phyloP scores from a whole-genome alignment of 805 yeast species.

The Candida caryicola region DNA sequence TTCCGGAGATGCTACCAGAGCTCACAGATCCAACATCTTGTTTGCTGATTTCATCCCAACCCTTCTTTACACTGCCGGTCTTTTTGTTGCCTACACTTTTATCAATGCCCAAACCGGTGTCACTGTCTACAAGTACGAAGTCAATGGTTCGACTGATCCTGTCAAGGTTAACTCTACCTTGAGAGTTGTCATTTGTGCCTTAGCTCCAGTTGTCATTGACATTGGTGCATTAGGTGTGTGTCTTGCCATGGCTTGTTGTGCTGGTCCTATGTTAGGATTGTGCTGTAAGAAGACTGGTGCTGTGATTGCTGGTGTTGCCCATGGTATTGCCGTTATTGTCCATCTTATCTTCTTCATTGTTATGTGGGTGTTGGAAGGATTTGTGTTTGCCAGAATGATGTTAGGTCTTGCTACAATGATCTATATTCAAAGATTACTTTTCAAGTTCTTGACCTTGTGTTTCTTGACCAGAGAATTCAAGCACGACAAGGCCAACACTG shows the following conservation, averaged over 20 bases:
- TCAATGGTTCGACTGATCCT: slow-evolving; percentile 29
- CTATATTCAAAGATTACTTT: slow-evolving; percentile 81
- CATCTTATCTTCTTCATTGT: slow-evolving; percentile 88
- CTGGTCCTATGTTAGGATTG: slow-evolving; percentile 91
- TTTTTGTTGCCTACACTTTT: slow-evolving; percentile 75
- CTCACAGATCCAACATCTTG: slow-evolving; percentile 72
- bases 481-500: slow-evolving; percentile 92
- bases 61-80: slow-evolving; percentile 61
- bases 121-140: slow-evolving; percentile 32
- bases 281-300: slow-evolving; percentile 98
- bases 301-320: slow-evolving; percentile 92
- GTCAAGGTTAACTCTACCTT: slow-evolving; percentile 63
- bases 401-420: slow-evolving; percentile 82
- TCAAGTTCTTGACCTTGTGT: slow-evolving; percentile 76
- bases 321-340: slow-evolving; percentile 87
- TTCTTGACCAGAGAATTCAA: slow-evolving; percentile 92
- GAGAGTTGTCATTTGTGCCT: slow-evolving; percentile 73
- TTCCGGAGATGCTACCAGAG: slow-evolving; percentile 68
- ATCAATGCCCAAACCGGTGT: slow-evolving; percentile 89
- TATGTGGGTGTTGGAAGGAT: slow-evolving; percentile 96
- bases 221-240: slow-evolving; percentile 79
- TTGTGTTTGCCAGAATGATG: slow-evolving; percentile 82
- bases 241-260: slow-evolving; percentile 87
- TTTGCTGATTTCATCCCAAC: slow-evolving; percentile 81
- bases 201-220: slow-evolving; percentile 89